Evolutionary conservation across 495 filamentous ascomycete species (phyloP), one percentile per base, ranked within the genome.

Genomic region (Lasiosphaeris hirsuta): DNA sequence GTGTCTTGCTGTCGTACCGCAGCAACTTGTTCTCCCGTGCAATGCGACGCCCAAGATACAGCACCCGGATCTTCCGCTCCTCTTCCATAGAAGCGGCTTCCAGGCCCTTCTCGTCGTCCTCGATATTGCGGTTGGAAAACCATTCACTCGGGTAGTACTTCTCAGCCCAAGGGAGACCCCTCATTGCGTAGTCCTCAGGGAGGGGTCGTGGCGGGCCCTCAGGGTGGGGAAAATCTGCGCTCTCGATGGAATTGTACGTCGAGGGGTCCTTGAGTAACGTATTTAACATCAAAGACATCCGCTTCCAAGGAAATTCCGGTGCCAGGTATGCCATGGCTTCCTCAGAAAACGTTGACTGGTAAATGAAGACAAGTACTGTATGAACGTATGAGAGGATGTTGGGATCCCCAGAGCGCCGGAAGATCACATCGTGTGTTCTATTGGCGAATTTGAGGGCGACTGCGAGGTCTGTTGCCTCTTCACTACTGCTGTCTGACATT

Each of bases 91-190:
- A 87, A 0, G 84, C 73, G 2, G 80, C 69, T 63, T 96, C 92
- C 15, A 89, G 76, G 37, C 82, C 80, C 17, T 89, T 83, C 55
- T 90, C 87, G 17, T 94, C 89, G 37, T 94, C 88, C 51, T 92
- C 90, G 6, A 86, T 79, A 58, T 81, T 81, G 11, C 84, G 81
- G 51, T 81, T 79, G 4, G 77, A 67, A 63, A 96, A 96, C 79
- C 87, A 96, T 1, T 74, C 67, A 0, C 73, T 59, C 0, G 43
- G 43, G 43, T 7, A 46, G 14, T 46, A 46, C 18, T 18, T 7
- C 6, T 46, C 43, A 7, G 43, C 43, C 43, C 18, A 46, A 7
- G 11, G 43, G 43, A 46, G 43, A 18, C 43, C 43, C 6, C 43
- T 7, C 43, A 46, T 46, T 18, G 43, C 43, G 43, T 46, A 46